phyloP scores from a whole-genome alignment of 495 filamentous ascomycete genomes.

The Neurospora terricola region DNA sequence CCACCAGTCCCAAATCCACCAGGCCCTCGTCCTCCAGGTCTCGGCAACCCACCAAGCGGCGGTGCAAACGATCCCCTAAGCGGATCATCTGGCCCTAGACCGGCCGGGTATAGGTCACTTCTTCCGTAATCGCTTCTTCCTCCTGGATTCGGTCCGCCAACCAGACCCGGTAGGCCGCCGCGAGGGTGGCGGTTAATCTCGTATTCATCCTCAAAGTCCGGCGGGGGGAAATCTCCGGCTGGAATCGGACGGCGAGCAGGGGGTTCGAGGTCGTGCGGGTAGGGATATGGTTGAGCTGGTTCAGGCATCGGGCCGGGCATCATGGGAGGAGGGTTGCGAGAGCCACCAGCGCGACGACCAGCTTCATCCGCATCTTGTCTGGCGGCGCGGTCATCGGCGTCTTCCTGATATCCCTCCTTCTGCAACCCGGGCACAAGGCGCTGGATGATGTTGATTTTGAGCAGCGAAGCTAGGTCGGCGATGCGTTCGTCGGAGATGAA shows the following conservation, averaged over 20 bases:
- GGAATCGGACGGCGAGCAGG: constrained; percentile 58
- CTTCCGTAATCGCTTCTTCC: constrained; percentile 51
- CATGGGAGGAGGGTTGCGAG: constrained; percentile 29
- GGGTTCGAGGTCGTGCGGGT: constrained; percentile 56
- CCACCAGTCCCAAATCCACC: constrained; percentile 44
- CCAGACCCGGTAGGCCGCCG: constrained; percentile 25
- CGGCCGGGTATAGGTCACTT: constrained; percentile 78
- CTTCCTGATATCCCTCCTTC: constrained; percentile 64
- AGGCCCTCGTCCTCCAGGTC: neutral
- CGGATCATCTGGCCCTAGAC: constrained; percentile 78
- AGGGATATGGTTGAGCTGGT: constrained; percentile 56
- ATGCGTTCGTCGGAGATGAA: constrained; percentile 68
- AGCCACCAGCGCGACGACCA: constrained; percentile 12
- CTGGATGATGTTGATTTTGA: constrained; percentile 72
- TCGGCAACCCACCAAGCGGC: constrained; percentile 20
- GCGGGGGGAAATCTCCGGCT: constrained; percentile 69
- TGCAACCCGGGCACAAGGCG: constrained; percentile 62
- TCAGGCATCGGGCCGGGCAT: constrained; percentile 42
- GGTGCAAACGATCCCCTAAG: constrained; percentile 49
- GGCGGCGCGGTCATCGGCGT: constrained; percentile 28
- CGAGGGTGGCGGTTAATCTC: constrained; percentile 64
- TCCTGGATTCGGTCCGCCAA: constrained; percentile 18
- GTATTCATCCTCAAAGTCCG: constrained; percentile 89
- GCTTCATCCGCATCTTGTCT: constrained; percentile 23
- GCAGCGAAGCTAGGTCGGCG: constrained; percentile 50